These are phyloP conservation scores for Picochlorum costavermella DNA, from an alignment of 139 green algal genomes.

Conservation along the genomic window DNA sequence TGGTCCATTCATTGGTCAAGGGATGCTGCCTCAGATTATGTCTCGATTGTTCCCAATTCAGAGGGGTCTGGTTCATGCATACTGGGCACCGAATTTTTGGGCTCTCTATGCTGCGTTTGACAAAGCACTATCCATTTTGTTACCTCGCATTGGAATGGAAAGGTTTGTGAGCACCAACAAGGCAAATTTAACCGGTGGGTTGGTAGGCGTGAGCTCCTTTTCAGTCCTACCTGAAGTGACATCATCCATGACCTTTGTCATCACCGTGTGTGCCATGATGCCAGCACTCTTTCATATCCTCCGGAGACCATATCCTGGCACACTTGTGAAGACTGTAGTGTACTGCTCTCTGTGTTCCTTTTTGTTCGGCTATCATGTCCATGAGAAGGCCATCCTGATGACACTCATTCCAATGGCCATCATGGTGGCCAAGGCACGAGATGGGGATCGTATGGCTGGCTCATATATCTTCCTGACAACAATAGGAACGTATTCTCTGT, in stretches of 20 bases:
- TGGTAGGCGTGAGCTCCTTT: conserved; percentile 63
- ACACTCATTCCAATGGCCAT: conserved; percentile 46
- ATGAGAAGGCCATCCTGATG: conserved; percentile 90
- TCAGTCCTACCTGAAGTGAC: conserved; percentile 67
- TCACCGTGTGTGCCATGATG: conserved; percentile 52
- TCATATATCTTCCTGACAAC: conserved; percentile 49
- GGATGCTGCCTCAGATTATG: conserved; percentile 23
- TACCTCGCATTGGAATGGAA: conserved; percentile 19
- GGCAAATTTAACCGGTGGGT: conserved; percentile 41
- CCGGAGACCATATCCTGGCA: conserved; percentile 20
- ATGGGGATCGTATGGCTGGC: background rate
- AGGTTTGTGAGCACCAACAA: background rate
- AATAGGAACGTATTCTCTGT: conserved; percentile 48
- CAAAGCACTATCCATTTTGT: conserved; percentile 42
- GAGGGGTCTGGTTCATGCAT: conserved; percentile 82
- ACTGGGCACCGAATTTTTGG: conserved; percentile 95
- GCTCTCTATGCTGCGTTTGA: conserved; percentile 79
- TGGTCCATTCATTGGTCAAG: conserved; percentile 66
- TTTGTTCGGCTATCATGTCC: conserved; percentile 91
- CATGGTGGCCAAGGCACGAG: conserved; percentile 6
- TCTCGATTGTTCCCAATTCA: conserved; percentile 84
- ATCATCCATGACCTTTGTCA: conserved; percentile 22
- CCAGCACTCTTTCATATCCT: conserved; percentile 55
- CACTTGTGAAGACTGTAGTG: conserved; percentile 30
- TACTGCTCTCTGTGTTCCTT: conserved; percentile 67